Percentiles rank a stretch among this genome's conserved stretches.
Evolutionary conservation across 805 yeast genomes (phyloP).

Genomic region (Metschnikowia sp.): DNA sequence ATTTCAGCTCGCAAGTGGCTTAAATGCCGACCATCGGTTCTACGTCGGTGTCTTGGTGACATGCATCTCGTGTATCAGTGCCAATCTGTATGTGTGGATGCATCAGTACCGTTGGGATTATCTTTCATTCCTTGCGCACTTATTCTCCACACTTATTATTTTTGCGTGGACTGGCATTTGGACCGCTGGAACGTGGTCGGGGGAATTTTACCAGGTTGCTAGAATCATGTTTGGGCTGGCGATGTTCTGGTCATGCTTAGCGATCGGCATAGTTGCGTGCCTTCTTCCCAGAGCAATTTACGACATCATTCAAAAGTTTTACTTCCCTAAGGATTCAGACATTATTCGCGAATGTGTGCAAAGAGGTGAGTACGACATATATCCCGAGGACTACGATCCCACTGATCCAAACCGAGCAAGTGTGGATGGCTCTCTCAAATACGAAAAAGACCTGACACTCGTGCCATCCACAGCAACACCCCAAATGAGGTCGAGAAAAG

Average conservation of each 20-base stretch:
- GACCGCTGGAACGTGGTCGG: constrained; percentile 52
- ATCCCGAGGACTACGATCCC: constrained; percentile 71
- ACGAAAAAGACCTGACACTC: constrained; percentile 4
- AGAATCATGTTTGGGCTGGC: constrained; percentile 55
- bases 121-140: constrained; percentile 55
- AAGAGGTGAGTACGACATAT: constrained; percentile 63
- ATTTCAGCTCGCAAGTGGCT: constrained; percentile 49
- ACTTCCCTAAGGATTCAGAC: constrained; percentile 65
- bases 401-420: constrained; percentile 66
- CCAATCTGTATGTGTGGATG: constrained; percentile 61
- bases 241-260: constrained; percentile 64
- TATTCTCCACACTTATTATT: constrained; percentile 55
- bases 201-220: constrained; percentile 62
- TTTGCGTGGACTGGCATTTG: constrained; percentile 81
- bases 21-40: constrained; percentile 66
- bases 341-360: constrained; percentile 68
- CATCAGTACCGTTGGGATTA: constrained; percentile 84
- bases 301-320: constrained; percentile 52
- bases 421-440: constrained; percentile 1
- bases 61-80: constrained; percentile 61
- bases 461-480: not conserved
- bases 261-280: constrained; percentile 62
- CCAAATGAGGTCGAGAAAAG: constrained; percentile 4
- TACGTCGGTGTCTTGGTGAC: constrained; percentile 69
- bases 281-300: constrained; percentile 63